These are phyloP conservation scores for Syzygium syzygioides DNA, from an alignment of 441 rosid genomes.

Conservation along the genomic window DNA sequence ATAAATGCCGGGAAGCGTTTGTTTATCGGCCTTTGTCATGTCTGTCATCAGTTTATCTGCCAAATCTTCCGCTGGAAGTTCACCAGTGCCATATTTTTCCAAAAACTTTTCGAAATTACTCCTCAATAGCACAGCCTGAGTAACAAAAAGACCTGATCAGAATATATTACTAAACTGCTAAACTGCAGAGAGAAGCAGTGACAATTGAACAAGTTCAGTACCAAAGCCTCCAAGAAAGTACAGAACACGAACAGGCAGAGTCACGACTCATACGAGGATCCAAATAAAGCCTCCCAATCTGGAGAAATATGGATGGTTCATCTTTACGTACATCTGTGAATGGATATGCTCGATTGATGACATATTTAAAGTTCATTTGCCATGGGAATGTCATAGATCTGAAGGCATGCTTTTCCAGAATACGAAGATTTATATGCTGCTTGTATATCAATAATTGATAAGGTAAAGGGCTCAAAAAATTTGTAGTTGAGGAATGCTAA, in stretches of 20 bases:
- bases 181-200: not conserved
- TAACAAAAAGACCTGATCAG: not conserved
- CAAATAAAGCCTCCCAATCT: not conserved
- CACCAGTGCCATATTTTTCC: slow-evolving; percentile 24
- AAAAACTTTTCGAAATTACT: slow-evolving; percentile 30
- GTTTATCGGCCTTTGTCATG: slow-evolving; percentile 35
- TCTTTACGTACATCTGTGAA: not conserved
- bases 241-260: not conserved
- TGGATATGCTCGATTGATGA: rapidly evolving
- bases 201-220: not conserved
- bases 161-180: not conserved
- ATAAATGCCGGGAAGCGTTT: slow-evolving; percentile 29
- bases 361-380: not conserved
- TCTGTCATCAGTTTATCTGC: slow-evolving; percentile 52
- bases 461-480: not conserved
- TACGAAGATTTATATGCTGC: not conserved
- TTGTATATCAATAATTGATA: not conserved
- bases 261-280: not conserved
- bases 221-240: not conserved
- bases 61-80: slow-evolving; percentile 46
- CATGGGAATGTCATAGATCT: not conserved
- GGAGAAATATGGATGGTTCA: not conserved
- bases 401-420: not conserved
- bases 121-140: slow-evolving; percentile 47
- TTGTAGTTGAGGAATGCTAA: not conserved